Conservation (phyloP, 176 grass and related monocot genomes). For the Ensete glaucum region DNA sequence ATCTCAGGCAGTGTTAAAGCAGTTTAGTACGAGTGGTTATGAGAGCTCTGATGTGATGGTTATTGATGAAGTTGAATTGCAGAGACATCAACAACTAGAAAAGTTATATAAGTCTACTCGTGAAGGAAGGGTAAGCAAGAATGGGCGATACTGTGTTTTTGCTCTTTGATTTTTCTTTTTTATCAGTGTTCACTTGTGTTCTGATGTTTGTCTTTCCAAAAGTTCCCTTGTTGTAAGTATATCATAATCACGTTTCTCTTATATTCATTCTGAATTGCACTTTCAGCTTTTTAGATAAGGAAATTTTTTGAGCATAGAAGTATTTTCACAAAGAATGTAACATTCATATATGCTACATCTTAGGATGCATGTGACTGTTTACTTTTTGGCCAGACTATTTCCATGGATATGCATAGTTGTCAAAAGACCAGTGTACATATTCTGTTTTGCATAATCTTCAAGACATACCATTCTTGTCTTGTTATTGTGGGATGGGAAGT, state of each 20-base stretch:
- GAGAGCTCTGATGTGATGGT: slow-evolving; percentile 72
- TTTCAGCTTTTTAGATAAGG: not conserved
- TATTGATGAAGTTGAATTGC: slow-evolving; percentile 87
- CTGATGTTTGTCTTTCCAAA: not conserved
- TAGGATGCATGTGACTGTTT: not conserved
- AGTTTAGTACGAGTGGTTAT: slow-evolving; percentile 80
- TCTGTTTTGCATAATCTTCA: not conserved
- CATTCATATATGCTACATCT: not conserved
- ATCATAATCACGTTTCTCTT: not conserved
- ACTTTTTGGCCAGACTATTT: not conserved
- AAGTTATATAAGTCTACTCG: slow-evolving; percentile 95
- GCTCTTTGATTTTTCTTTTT: not conserved
- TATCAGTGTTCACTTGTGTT: not conserved
- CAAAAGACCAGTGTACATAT: not conserved
- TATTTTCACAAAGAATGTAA: no score
- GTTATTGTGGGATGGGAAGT: not conserved
- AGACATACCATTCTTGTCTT: not conserved
- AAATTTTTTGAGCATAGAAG: no score
- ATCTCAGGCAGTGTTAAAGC: slow-evolving; percentile 94
- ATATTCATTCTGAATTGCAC: not conserved
- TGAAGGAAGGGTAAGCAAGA: slow-evolving; percentile 69
- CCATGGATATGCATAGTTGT: not conserved
- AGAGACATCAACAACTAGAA: slow-evolving; percentile 87
- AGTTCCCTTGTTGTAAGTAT: not conserved
- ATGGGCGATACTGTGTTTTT: not conserved